phyloP scores from a whole-genome alignment of 2,329 filamentous ascomycete genomes.

The Aspergillus sp. region DNA sequence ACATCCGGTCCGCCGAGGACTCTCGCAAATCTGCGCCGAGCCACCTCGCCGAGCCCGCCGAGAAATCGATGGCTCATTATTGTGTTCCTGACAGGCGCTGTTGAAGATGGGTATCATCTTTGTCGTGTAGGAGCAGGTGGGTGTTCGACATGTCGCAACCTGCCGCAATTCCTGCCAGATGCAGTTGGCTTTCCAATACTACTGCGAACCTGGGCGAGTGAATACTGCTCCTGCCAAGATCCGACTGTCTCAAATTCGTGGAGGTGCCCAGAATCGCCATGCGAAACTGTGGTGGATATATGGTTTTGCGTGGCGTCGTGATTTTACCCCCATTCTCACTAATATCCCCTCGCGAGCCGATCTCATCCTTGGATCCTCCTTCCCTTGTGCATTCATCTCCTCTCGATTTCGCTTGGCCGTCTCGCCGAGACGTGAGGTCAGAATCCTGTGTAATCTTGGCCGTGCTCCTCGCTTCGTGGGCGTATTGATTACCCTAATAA shows the following conservation, averaged over 20 bases:
- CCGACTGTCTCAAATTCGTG: slow-evolving; percentile 3
- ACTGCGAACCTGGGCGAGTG: not conserved
- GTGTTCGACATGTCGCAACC: not conserved
- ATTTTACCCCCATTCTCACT: not conserved
- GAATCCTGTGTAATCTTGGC: slow-evolving; percentile 5
- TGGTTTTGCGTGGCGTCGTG: slow-evolving; percentile 1
- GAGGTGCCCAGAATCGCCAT: not conserved
- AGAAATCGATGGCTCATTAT: not conserved
- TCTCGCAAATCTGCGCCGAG: slow-evolving; percentile 10
- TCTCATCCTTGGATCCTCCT: not conserved
- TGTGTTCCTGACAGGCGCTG: not conserved
- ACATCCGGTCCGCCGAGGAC: slow-evolving; percentile 1
- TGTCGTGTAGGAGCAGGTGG: not conserved
- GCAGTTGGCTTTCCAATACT: not conserved
- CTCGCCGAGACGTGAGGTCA: not conserved
- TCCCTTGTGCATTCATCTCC: not conserved
- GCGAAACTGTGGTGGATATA: not conserved
- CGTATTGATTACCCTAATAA: not conserved
- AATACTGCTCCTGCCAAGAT: not conserved
- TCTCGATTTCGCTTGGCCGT: slow-evolving; percentile 1
- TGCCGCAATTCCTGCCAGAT: not conserved
- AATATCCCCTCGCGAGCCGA: not conserved
- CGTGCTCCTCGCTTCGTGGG: not conserved
- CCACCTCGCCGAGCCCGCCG: slow-evolving; percentile 13
- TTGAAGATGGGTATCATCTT: not conserved